phyloP scores from a whole-genome alignment of 768 basidiomycete genomes.

The Pleurotus pulmonarius region DNA sequence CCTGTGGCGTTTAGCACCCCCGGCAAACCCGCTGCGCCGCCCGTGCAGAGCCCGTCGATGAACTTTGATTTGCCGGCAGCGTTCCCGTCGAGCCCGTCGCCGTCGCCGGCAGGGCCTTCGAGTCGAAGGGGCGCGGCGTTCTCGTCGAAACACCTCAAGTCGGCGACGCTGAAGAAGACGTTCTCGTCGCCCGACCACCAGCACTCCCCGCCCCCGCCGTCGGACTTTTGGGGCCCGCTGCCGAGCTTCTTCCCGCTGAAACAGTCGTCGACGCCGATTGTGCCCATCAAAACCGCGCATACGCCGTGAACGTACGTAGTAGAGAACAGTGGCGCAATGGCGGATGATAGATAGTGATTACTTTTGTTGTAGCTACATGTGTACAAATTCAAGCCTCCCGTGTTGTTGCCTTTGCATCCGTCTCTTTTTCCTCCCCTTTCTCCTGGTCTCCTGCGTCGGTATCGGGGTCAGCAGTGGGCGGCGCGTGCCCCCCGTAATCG shows the following conservation, averaged over 20 bases:
- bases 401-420: constrained; percentile 6
- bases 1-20: constrained; percentile 35
- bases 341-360: constrained; percentile 3
- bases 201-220: constrained; percentile 16
- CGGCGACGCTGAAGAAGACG: constrained; percentile 35
- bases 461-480: neutral
- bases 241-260: constrained; percentile 38
- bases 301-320: too few species aligned
- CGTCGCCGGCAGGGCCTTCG: constrained; percentile 21
- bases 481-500: constrained; percentile 39
- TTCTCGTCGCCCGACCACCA: constrained; percentile 14
- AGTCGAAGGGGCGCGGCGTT: constrained; percentile 23
- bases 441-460: neutral
- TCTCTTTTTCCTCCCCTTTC: neutral
- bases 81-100: constrained; percentile 25
- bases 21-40: constrained; percentile 18
- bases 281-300: neutral
- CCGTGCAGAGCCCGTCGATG: constrained; percentile 10
- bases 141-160: constrained; percentile 22
- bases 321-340: neutral
- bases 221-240: constrained; percentile 63
- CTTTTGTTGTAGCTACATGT: neutral
- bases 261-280: constrained; percentile 17
- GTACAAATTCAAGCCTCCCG: neutral
- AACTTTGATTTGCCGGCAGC: constrained; percentile 19